Conservation (phyloP, 2,329 filamentous ascomycete genomes). For the Colletotrichum coccodes region DNA sequence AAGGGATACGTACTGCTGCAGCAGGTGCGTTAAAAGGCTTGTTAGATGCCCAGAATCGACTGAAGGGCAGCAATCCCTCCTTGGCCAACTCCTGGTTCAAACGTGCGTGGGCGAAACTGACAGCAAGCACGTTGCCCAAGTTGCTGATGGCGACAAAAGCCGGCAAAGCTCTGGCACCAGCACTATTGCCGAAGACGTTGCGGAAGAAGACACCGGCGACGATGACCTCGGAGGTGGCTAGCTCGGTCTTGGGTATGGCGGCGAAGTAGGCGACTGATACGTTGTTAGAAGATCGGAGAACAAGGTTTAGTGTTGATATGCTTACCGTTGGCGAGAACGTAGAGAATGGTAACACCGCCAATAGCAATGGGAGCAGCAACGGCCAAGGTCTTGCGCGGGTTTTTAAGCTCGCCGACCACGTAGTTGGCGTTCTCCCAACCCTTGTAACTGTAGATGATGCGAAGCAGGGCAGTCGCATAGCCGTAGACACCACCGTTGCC, state of each 20-base stretch:
- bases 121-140: conserved; percentile 69
- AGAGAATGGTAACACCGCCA: conserved; percentile 67
- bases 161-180: conserved; percentile 58
- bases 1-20: conserved; percentile 51
- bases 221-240: conserved; percentile 67
- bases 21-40: conserved; percentile 74
- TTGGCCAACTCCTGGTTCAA: conserved; percentile 75
- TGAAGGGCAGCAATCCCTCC: conserved; percentile 74
- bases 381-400: conserved; percentile 62
- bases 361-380: conserved; percentile 68
- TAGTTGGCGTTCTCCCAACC: conserved; percentile 75
- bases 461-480: conserved; percentile 67
- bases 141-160: conserved; percentile 70
- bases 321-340: conserved; percentile 66
- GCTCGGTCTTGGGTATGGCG: conserved; percentile 66
- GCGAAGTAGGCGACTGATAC: conserved; percentile 67
- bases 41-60: conserved; percentile 75
- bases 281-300: background rate
- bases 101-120: conserved; percentile 68
- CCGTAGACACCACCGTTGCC: conserved; percentile 60
- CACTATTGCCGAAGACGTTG: conserved; percentile 68
- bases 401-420: conserved; percentile 66
- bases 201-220: conserved; percentile 71
- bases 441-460: conserved; percentile 70
- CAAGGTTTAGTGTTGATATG: too few relatives aligned